phyloP scores from a whole-genome alignment of 1,284 basidiomycete genomes.

The Tranzscheliella williamsii region DNA sequence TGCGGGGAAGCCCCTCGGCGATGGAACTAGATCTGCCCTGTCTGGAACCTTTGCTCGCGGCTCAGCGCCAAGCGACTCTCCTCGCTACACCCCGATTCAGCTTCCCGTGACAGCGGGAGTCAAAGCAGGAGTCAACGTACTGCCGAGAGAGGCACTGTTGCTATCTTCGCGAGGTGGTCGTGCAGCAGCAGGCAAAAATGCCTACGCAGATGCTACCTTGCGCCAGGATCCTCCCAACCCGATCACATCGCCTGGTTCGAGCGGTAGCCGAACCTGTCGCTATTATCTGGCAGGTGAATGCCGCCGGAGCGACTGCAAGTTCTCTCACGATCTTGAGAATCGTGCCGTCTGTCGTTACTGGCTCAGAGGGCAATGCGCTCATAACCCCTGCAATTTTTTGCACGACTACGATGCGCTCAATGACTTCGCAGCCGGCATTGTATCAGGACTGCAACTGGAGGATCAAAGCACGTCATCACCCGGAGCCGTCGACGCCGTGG shows the following conservation, averaged over 20 bases:
- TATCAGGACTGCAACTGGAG: constrained; percentile 59
- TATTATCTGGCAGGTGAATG: constrained; percentile 97
- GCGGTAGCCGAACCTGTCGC: constrained; percentile 72
- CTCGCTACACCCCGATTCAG: constrained; percentile 4
- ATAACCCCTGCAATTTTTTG: constrained; percentile 58
- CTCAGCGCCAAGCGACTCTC: constrained; percentile 4
- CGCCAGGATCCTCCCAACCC: constrained; percentile 3
- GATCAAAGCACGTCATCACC: constrained; percentile 44
- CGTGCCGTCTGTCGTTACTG: constrained; percentile 91
- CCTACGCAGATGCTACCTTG: not conserved
- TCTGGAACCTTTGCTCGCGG: constrained; percentile 3
- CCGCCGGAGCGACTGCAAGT: constrained; percentile 90
- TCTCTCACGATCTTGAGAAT: constrained; percentile 65
- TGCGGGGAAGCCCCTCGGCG: constrained; percentile 40
- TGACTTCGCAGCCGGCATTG: constrained; percentile 65
- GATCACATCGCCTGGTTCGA: constrained; percentile 4
- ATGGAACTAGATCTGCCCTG: constrained; percentile 17
- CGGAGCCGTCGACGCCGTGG: constrained; percentile 65
- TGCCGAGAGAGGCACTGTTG: constrained; percentile 41
- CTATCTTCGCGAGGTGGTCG: constrained; percentile 9
- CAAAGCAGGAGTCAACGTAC: constrained; percentile 43
- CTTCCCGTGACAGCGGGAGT: constrained; percentile 32
- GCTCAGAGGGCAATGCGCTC: constrained; percentile 79
- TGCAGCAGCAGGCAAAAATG: constrained; percentile 1
- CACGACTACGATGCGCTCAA: constrained; percentile 66